phyloP scores from a whole-genome alignment of 106 monocot species.

The Dendrobium huoshanense region DNA sequence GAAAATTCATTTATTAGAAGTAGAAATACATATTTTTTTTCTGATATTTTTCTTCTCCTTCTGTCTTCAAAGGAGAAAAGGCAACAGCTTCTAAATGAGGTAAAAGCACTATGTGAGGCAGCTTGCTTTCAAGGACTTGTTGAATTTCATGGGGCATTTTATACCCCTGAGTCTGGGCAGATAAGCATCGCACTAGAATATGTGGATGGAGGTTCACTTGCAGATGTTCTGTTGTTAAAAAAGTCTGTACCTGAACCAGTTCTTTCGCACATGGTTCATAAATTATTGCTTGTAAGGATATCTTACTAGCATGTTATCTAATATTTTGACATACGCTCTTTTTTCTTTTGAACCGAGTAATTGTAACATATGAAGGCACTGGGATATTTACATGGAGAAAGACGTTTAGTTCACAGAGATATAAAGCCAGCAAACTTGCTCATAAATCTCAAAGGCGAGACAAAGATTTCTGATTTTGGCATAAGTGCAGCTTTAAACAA shows the following conservation, averaged over 20 bases:
- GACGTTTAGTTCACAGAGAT: slow-evolving; percentile 94
- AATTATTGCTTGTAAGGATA: slow-evolving; percentile 63
- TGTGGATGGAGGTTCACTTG: slow-evolving; percentile 98
- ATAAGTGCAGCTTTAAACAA: slow-evolving; percentile 92
- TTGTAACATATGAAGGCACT: slow-evolving; percentile 49
- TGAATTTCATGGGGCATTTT: slow-evolving; percentile 98
- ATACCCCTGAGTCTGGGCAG: slow-evolving; percentile 86
- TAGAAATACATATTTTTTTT: background rate
- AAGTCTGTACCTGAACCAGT: slow-evolving; percentile 74
- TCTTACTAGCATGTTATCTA: background rate
- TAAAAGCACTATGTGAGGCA: slow-evolving; percentile 86
- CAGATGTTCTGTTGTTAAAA: slow-evolving; percentile 59
- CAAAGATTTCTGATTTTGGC: slow-evolving; percentile 98
- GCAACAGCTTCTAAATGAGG: slow-evolving; percentile 91
- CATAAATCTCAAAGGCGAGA: slow-evolving; percentile 90
- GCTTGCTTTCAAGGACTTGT: slow-evolving; percentile 72
- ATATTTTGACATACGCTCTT: slow-evolving; percentile 4
- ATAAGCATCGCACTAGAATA: slow-evolving; percentile 96
- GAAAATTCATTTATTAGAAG: background rate
- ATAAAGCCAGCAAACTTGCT: slow-evolving; percentile 99
- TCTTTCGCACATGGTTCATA: slow-evolving; percentile 70
- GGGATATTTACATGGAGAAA: slow-evolving; percentile 74
- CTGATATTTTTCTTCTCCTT: slow-evolving; percentile 4
- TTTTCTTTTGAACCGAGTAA: slow-evolving; percentile 6
- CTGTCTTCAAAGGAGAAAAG: slow-evolving; percentile 70